Evolutionary conservation across 345 rosid genomes (phyloP).

Genomic region (Populus deltoides): DNA sequence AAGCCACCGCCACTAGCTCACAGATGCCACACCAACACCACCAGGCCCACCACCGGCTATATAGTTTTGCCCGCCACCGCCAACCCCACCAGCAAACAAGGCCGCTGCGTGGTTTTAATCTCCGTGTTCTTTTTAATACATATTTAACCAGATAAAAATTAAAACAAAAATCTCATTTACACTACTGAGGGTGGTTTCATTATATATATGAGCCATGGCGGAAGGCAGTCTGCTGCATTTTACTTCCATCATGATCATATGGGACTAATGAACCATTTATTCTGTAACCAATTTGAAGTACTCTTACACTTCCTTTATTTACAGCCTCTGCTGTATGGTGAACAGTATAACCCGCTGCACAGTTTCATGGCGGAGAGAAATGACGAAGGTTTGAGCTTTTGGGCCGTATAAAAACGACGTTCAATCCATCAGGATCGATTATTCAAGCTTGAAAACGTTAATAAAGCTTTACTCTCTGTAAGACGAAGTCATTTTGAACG

Average conservation of each 20-base stretch:
- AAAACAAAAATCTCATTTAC: background rate
- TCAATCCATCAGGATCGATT: too few species aligned
- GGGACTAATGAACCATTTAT: too few species aligned
- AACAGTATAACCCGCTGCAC: too few species aligned
- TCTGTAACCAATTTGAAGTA: too few species aligned
- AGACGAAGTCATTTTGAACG: background rate
- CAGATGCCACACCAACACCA: background rate
- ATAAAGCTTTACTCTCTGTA: background rate
- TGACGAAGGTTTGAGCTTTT: too few species aligned
- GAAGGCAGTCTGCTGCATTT: too few species aligned
- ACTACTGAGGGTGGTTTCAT: background rate
- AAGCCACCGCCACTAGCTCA: constrained; percentile 12
- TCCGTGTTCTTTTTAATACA: background rate
- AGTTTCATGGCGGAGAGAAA: too few species aligned
- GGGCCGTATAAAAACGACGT: too few species aligned
- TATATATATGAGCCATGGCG: too few species aligned
- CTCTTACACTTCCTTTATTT: too few species aligned
- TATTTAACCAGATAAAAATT: background rate
- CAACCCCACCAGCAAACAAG: background rate
- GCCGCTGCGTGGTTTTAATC: background rate
- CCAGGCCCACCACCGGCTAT: constrained; percentile 2
- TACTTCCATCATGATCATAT: too few species aligned
- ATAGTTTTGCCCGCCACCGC: background rate
- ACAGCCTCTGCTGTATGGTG: too few species aligned
- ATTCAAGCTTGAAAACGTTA: background rate